Evolutionary conservation across 2,329 filamentous ascomycete genomes (phyloP), one percentile per base, ranked within the genome.

Genomic region (Cladosporium sphaerospermum): DNA sequence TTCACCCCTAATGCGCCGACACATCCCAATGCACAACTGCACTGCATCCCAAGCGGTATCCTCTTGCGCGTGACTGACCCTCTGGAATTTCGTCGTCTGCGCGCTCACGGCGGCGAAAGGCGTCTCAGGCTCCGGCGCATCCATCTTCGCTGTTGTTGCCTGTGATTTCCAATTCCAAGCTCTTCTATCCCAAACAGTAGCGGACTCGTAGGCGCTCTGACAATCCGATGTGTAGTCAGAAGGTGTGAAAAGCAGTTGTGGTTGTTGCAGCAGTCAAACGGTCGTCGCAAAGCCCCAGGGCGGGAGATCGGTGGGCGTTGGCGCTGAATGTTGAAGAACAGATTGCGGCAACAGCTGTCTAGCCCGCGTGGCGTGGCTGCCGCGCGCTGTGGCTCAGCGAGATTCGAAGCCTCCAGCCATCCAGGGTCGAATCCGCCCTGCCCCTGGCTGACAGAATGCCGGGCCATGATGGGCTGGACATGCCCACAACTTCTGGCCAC

Each of bases 21-120:
- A 28, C 23, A 28, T 5, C 23, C 23, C 23, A 28, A 28, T 28
- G 23, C 23, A 28, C 23, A 28, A 28, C 23, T 28, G 23, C 23
- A 28, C 23, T 28, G 4, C 23, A 28, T 28, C 3, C 23, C 23
- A 7, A 28, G 23, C 23, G 23, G 36, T 7, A 19, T 23, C 16
- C 40, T 51, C 18, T 13, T 40, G 36, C 9, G 32, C 13, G 28
- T 14, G 40, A 51, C 48, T 51, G 32, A 51, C 88, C 73, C 84
- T 80, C 73, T 84, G 80, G 62, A 88, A 74, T 68, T 79, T 84
- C 50, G 84, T 86, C 16, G 90, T 95, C 65, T 96, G 92, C 68
- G 87, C 84, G 64, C 84, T 87, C 68, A 96, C 89, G 59, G 89
- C 87, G 67, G 86, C 88, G 75, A 96, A 96, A 75, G 91, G 89